A percentile compares a stretch with the other conserved stretches of the same genome.
Evolutionary conservation across 75 land plant genomes (phyloP).

Genomic region (Pseudotsuga menziesii): DNA sequence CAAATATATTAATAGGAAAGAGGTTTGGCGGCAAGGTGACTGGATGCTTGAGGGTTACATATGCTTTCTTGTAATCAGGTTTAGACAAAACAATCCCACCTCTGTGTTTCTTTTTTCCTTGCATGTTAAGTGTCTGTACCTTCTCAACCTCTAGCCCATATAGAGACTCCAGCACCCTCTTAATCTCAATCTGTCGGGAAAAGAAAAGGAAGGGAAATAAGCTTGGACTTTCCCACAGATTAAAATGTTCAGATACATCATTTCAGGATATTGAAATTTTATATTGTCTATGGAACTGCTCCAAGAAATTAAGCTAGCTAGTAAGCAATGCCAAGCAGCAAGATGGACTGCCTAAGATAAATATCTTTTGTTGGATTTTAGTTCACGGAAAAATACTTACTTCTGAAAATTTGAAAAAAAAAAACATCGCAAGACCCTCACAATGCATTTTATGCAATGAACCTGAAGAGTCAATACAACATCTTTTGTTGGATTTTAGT

Average conservation of each 20-base stretch:
- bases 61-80: conserved; percentile 88
- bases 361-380: too few relatives aligned
- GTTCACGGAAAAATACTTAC: too few relatives aligned
- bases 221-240: not conserved
- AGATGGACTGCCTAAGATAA: too few relatives aligned
- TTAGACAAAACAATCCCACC: conserved; percentile 46
- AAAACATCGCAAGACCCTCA: too few relatives aligned
- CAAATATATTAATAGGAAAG: conserved; percentile 51
- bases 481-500: too few relatives aligned
- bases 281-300: too few relatives aligned
- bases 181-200: conserved; percentile 73
- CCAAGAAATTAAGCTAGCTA: too few relatives aligned
- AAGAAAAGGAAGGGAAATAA: not conserved
- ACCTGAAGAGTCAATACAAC: too few relatives aligned
- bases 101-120: conserved; percentile 81
- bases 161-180: conserved; percentile 73
- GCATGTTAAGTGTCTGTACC: conserved; percentile 88
- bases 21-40: conserved; percentile 52
- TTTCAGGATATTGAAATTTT: too few relatives aligned
- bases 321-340: too few relatives aligned
- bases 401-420: too few relatives aligned
- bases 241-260: not conserved
- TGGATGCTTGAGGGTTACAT: conserved; percentile 65
- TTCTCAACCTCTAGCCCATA: conserved; percentile 89
- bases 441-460: too few relatives aligned